Conservation (phyloP, 2,329 filamentous ascomycete species). For the Fusarium sp. region DNA sequence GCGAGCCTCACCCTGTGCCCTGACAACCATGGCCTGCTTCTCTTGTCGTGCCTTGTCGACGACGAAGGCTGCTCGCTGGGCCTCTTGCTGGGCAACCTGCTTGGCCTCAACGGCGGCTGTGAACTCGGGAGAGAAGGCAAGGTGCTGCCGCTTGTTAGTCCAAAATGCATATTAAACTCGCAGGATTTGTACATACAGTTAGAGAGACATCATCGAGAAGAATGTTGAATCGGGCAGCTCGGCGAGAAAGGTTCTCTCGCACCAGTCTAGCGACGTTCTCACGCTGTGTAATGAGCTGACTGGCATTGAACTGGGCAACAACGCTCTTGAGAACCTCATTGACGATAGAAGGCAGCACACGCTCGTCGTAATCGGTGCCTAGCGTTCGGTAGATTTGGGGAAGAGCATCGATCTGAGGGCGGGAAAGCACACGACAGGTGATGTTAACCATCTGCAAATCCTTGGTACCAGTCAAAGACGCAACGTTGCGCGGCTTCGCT, state of each 20-base stretch:
- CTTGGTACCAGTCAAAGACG: slow-evolving; percentile 97
- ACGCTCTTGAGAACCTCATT: slow-evolving; percentile 99
- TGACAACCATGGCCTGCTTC: slow-evolving; percentile 98
- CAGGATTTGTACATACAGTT: slow-evolving; percentile 71
- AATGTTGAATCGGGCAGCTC: slow-evolving; percentile 97
- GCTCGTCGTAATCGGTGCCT: slow-evolving; percentile 95
- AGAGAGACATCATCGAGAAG: slow-evolving; percentile 96
- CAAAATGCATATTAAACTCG: background rate
- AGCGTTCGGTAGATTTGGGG: slow-evolving; percentile 98
- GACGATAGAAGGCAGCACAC: slow-evolving; percentile 95
- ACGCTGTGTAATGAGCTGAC: slow-evolving; percentile 97
- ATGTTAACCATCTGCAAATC: slow-evolving; percentile 99
- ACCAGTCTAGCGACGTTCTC: slow-evolving; percentile 94
- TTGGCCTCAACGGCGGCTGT: slow-evolving; percentile 79
- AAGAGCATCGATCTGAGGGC: slow-evolving; percentile 86
- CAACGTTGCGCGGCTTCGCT: slow-evolving; percentile 95
- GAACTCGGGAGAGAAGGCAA: slow-evolving; percentile 79
- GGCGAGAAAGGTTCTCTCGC: slow-evolving; percentile 88
- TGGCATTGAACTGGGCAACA: slow-evolving; percentile 98
- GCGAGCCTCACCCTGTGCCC: slow-evolving; percentile 97
- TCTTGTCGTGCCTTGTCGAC: slow-evolving; percentile 99
- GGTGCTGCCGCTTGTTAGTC: slow-evolving; percentile 61
- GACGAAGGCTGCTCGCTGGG: slow-evolving; percentile 94
- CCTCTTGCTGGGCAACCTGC: slow-evolving; percentile 87
- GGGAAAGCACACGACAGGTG: slow-evolving; percentile 97